These are phyloP conservation scores for Coelastrella sp. DNA, from an alignment of 139 green algal species.

Conservation along the genomic window DNA sequence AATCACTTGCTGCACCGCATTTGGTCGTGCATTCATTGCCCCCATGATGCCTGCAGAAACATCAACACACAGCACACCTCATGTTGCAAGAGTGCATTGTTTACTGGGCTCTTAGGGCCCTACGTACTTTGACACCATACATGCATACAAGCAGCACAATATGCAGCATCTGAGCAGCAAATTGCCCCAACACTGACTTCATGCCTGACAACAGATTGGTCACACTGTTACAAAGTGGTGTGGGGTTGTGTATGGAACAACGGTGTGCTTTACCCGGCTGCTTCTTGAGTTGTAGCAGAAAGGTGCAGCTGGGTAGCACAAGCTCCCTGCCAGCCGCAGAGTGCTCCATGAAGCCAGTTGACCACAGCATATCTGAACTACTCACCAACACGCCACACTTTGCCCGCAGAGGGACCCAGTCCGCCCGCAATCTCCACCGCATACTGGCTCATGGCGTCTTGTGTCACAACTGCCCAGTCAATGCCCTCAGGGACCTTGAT, in stretches of 20 bases:
- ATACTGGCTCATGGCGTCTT: constrained; percentile 86
- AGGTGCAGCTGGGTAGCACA: not conserved
- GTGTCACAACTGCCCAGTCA: constrained; percentile 80
- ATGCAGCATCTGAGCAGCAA: too few species aligned
- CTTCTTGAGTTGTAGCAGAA: too few species aligned
- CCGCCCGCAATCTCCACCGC: constrained; percentile 76
- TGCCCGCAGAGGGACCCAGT: constrained; percentile 85
- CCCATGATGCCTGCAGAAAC: not conserved
- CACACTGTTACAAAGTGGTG: too few species aligned
- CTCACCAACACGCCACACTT: constrained; percentile 58
- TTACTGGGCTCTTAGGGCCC: too few species aligned
- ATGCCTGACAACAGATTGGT: too few species aligned
- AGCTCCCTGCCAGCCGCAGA: not conserved
- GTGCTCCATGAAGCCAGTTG: not conserved
- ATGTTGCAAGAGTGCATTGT: too few species aligned
- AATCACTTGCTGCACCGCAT: constrained; percentile 42
- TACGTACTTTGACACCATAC: too few species aligned
- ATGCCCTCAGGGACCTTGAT: constrained; percentile 93
- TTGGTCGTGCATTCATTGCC: constrained; percentile 15
- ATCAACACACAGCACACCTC: not conserved
- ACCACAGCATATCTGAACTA: not conserved
- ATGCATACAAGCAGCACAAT: too few species aligned
- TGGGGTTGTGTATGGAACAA: too few species aligned
- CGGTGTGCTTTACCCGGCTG: too few species aligned
- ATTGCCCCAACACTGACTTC: too few species aligned